Base-by-base conservation (phyloP, 2,329 filamentous ascomycete genomes). In the Clarireedia monteithiana region DNA sequence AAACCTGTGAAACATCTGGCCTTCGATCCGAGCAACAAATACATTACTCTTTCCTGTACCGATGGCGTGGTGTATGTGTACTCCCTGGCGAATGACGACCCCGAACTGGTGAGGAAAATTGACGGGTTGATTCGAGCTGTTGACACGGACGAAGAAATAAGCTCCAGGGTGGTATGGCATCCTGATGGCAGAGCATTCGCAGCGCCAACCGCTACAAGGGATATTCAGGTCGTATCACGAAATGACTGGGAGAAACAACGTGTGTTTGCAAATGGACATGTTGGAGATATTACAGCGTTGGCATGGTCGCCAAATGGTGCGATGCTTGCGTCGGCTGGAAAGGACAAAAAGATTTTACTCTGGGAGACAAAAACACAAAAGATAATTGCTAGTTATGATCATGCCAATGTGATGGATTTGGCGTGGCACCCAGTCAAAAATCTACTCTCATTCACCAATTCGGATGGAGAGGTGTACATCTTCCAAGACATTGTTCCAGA, bases 241-340 rank as follows among this genome's bases (percentile, higher is more conserved):
- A 84, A 83, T 52, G 90, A 96, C 69, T 96, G 92, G 88, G 88
- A 91, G 68, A 86, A 87, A 63, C 91, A 97, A 70, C 82, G 87
- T 58, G 73, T 76, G 0, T 99, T 99, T 68, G 75, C 83, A 6
- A 84, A 85, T 30, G 90, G 87, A 0, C 94, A 97, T 67, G 83
- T 84, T 44, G 86, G 85, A 17, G 88, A 95, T 62, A 86, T 99
- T 57, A 96, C 90, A 0, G 88, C 91, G 2, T 73, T 95, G 38
- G 84, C 88, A 38, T 99, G 94, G 94, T 96, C 92, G 14, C 90
- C 91, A 1, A 99, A 99, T 67, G 94, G 94, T 40, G 89, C 91
- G 1, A 77, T 99, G 65, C 77, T 99, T 23, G 90, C 85, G 9
- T 83, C 83, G 17, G 83, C 85, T 15, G 83, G 76, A 60, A 83